Evolutionary conservation across 306 rosid species (phyloP).

Genomic region (Potentilla sterilis): DNA sequence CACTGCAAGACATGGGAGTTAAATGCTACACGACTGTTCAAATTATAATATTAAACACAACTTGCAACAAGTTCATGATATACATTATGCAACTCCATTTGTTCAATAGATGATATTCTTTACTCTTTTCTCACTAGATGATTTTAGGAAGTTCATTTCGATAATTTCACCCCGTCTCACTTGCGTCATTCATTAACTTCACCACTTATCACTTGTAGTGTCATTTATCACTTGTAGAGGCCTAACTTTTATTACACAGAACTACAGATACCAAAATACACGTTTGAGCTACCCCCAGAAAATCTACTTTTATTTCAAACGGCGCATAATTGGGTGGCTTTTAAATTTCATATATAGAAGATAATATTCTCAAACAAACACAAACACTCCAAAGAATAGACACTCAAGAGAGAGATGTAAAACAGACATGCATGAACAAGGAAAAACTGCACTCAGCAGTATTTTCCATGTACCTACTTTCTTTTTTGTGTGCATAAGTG

Average conservation of each 20-base stretch:
- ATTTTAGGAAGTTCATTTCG: neutral
- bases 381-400: neutral
- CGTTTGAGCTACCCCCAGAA: neutral
- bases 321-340: neutral
- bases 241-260: neutral
- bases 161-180: neutral
- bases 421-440: neutral
- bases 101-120: neutral
- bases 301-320: neutral
- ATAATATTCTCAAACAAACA: neutral
- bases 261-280: neutral
- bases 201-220: neutral
- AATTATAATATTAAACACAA: conserved; percentile 5
- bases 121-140: too few species aligned
- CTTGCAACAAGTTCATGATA: neutral
- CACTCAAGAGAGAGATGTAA: neutral
- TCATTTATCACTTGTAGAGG: neutral
- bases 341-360: neutral
- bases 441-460: neutral
- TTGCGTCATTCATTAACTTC: neutral
- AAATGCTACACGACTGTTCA: neutral
- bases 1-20: conserved; percentile 47
- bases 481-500: neutral
- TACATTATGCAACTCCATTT: neutral
- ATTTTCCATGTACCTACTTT: too few species aligned